Evolutionary conservation across 768 basidiomycete genomes (phyloP), one percentile per base, ranked within the genome.

Genomic region (Leccinum fibrillosum): DNA sequence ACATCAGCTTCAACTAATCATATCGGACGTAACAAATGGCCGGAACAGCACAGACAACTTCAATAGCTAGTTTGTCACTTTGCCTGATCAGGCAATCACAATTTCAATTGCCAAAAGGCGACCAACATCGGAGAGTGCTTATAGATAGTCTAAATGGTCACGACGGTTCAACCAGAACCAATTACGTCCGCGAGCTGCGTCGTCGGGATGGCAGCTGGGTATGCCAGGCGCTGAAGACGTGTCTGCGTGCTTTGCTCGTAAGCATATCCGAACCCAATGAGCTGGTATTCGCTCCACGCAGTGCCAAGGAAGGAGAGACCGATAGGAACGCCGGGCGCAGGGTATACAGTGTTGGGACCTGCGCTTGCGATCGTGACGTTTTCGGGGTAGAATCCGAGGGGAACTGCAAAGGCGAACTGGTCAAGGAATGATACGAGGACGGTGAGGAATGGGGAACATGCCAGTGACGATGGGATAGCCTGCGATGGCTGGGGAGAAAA

Each of bases 171-270:
- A 3, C 45, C 39, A 2, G 50, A 26, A 19, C 56, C 32, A 8
- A 75, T 61, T 15, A 79, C 70, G 52, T 80, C 75, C 15, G 26
- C 61, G 25, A 80, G 63, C 63, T 80, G 85, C 10, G 82, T 85
- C 66, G 72, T 80, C 2, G 84, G 86, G 25, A 86, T 80, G 7
- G 85, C 84, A 12, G 73, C 81, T 5, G 76, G 53, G 61, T 77
- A 82, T 3, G 84, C 85, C 65, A 68, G 75, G 59, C 80, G 74
- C 51, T 69, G 67, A 52, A 85, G 66, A 15, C 85, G 69, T 1
- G 78, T 80, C 56, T 81, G 75, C 4, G 86, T 87, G 59, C 76
- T 76, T 67, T 87, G 86, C 64, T 80, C 80, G 61, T 75, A 79
- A 17, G 79, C 78, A 55, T 76, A 80, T 44, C 77, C 78, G 55